phyloP scores from a whole-genome alignment of 345 rosid species.

The Moringa oleifera region DNA sequence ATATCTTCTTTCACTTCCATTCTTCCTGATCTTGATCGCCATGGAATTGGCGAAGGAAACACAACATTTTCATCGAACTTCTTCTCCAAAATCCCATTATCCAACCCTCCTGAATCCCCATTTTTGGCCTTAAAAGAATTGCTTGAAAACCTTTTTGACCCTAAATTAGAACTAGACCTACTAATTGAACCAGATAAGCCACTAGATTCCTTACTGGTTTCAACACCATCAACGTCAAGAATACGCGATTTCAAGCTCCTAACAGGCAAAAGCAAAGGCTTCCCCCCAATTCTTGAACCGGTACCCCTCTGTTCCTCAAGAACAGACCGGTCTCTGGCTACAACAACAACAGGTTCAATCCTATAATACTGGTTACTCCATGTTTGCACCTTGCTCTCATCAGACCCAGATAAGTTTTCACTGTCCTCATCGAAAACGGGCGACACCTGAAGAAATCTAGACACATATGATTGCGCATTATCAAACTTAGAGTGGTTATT shows the following conservation, averaged over 20 bases:
- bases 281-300: constrained; percentile 38
- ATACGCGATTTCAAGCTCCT: constrained; percentile 68
- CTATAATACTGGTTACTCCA: constrained; percentile 69
- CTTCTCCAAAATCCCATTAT: constrained; percentile 22
- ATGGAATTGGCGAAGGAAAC: constrained; percentile 95
- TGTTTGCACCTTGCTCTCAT: constrained; percentile 47
- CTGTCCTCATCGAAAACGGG: constrained; percentile 76
- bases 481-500: constrained; percentile 35
- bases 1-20: constrained; percentile 40
- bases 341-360: constrained; percentile 52
- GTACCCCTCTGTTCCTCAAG: constrained; percentile 31
- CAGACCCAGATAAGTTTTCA: constrained; percentile 31
- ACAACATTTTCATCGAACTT: constrained; percentile 37
- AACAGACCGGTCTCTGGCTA: constrained; percentile 36
- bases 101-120: constrained; percentile 24
- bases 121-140: constrained; percentile 12
- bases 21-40: constrained; percentile 87
- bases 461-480: constrained; percentile 57
- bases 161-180: constrained; percentile 25
- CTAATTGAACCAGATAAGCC: constrained; percentile 10
- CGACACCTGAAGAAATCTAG: constrained; percentile 78
- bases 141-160: constrained; percentile 38
- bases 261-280: constrained; percentile 78
- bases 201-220: constrained; percentile 15
- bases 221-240: constrained; percentile 27